These are phyloP conservation scores for Myrmaecium sp. DNA, from an alignment of 2,329 filamentous ascomycete species.

Conservation along the genomic window DNA sequence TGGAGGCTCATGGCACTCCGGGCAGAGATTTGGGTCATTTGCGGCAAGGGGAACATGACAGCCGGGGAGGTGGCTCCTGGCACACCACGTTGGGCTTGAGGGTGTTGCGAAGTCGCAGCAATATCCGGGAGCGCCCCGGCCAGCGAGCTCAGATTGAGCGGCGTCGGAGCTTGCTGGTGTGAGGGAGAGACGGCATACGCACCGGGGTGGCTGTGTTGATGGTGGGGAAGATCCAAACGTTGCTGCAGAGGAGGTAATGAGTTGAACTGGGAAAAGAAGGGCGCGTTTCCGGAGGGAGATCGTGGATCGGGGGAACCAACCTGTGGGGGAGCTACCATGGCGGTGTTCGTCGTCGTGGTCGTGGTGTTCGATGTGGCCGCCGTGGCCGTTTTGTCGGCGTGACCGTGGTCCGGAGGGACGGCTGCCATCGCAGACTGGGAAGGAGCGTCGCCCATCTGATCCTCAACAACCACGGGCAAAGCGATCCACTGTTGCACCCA, in stretches of 20 bases:
- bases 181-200: conserved; percentile 7
- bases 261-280: conserved; percentile 1
- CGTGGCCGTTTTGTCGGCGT: too few species aligned
- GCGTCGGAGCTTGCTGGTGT: conserved; percentile 12
- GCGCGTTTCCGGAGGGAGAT: too few species aligned
- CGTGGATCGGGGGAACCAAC: background rate
- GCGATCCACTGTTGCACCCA: conserved; percentile 27
- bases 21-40: conserved; percentile 18
- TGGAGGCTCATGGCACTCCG: too few species aligned
- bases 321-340: too few species aligned
- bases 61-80: conserved; percentile 22
- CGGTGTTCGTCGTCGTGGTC: too few species aligned
- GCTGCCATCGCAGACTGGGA: conserved; percentile 3
- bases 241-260: conserved; percentile 8
- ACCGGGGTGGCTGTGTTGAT: conserved; percentile 8
- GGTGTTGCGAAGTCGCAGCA: conserved; percentile 4
- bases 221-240: conserved; percentile 14
- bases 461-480: conserved; percentile 21
- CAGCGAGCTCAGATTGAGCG: conserved; percentile 22
- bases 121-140: conserved; percentile 20
- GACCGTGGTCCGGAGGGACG: too few species aligned
- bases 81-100: conserved; percentile 10
- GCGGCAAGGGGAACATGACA: conserved; percentile 22
- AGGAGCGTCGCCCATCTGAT: conserved; percentile 20
- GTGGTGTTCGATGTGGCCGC: too few species aligned